Evolutionary conservation across 768 basidiomycete genomes (phyloP).

Genomic region (Piloderma croceum): DNA sequence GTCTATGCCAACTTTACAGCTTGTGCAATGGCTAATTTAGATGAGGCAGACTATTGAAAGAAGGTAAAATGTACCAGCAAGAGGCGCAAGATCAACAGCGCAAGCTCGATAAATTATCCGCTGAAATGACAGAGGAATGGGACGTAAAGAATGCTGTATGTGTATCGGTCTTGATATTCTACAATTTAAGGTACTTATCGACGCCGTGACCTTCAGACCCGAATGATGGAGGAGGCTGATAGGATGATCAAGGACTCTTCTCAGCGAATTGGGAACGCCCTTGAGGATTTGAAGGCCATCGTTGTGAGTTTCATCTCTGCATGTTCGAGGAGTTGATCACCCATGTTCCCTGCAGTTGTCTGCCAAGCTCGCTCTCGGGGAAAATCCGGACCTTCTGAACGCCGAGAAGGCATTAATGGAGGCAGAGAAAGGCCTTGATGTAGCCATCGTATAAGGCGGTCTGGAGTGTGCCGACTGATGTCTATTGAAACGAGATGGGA

Average conservation of each 20-base stretch:
- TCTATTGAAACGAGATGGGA: too few species aligned
- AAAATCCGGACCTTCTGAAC: slow-evolving; percentile 29
- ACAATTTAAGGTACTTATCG: background rate
- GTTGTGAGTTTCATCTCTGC: slow-evolving; percentile 48
- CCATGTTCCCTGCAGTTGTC: slow-evolving; percentile 26
- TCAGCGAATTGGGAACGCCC: slow-evolving; percentile 54
- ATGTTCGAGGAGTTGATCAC: background rate
- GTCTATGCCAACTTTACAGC: too few species aligned
- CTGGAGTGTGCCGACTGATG: too few species aligned
- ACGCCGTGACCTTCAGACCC: slow-evolving; percentile 36
- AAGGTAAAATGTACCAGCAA: slow-evolving; percentile 56
- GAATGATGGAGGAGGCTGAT: slow-evolving; percentile 68
- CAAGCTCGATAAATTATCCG: slow-evolving; percentile 58
- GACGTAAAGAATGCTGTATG: slow-evolving; percentile 71
- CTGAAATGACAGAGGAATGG: slow-evolving; percentile 64
- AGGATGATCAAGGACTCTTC: slow-evolving; percentile 75
- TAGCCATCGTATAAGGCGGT: slow-evolving; percentile 42
- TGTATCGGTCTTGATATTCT: slow-evolving; percentile 19
- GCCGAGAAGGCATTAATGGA: slow-evolving; percentile 35
- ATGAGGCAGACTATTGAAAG: slow-evolving; percentile 54
- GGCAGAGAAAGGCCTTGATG: slow-evolving; percentile 55
- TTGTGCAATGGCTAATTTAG: background rate
- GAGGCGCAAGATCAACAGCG: slow-evolving; percentile 56
- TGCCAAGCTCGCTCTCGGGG: slow-evolving; percentile 34
- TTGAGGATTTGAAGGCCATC: slow-evolving; percentile 57